Conservation (phyloP, 805 yeast genomes). For the Alloascoidea hylecoeti region DNA sequence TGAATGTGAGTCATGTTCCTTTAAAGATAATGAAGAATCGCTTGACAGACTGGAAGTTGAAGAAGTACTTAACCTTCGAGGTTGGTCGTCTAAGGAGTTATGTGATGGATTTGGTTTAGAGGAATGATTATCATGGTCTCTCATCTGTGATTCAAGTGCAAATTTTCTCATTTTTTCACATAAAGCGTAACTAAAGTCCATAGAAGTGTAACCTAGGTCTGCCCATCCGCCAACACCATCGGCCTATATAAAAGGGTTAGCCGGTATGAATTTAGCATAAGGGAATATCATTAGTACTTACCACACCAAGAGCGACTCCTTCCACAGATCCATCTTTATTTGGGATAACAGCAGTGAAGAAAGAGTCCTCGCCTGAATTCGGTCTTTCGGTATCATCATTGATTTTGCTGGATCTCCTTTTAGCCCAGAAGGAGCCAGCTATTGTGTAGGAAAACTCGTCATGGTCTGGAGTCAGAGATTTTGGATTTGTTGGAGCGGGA, state of each 20-base stretch:
- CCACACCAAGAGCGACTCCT: conserved; percentile 13
- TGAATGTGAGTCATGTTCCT: too few species aligned
- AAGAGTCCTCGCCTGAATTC: conserved; percentile 12
- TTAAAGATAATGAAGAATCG: conserved; percentile 4
- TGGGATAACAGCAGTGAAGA: conserved; percentile 7
- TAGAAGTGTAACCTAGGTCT: conserved; percentile 80
- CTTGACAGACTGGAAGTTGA: conserved; percentile 12
- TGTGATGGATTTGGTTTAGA: too few species aligned
- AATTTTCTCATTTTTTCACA: conserved; percentile 48
- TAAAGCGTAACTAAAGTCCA: conserved; percentile 73
- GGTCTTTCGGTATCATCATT: conserved; percentile 7
- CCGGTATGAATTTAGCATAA: neutral
- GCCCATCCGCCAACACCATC: conserved; percentile 99
- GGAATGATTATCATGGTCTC: too few species aligned
- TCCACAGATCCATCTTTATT: too few species aligned
- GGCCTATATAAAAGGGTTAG: conserved; percentile 16
- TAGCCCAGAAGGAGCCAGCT: too few species aligned
- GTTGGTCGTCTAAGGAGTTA: too few species aligned
- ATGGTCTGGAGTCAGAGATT: too few species aligned
- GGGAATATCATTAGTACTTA: too few species aligned
- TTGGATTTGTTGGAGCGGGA: too few species aligned
- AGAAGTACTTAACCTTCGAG: conserved; percentile 25
- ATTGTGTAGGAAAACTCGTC: too few species aligned
- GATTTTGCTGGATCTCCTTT: too few species aligned
- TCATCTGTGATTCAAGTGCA: too few species aligned